These are phyloP conservation scores for Penicillium sp. DNA, from an alignment of 2,329 filamentous ascomycete species.

Conservation along the genomic window DNA sequence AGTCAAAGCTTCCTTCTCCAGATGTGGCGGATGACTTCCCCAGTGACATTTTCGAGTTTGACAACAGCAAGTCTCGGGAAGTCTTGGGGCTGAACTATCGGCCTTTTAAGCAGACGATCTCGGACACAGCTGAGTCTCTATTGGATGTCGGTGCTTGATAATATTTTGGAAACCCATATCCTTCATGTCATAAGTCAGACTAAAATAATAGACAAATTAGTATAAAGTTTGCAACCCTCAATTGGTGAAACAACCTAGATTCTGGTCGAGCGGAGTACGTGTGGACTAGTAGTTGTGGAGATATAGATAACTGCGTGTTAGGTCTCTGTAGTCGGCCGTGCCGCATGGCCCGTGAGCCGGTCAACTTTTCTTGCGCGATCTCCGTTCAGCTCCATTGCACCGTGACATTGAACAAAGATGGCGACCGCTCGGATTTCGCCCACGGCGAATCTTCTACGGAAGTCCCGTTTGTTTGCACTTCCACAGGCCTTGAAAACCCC, in stretches of 20 bases:
- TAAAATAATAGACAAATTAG: neutral
- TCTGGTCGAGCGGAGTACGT: neutral
- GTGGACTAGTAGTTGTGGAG: neutral
- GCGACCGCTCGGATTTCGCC: constrained; percentile 54
- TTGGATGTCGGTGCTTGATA: constrained; percentile 31
- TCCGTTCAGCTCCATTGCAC: constrained; percentile 19
- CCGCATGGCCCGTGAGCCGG: constrained; percentile 23
- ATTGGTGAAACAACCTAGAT: neutral
- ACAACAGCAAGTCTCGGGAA: constrained; percentile 43
- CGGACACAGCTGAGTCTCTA: constrained; percentile 40
- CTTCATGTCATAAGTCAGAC: neutral
- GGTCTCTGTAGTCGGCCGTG: constrained; percentile 27
- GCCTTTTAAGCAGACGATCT: constrained; percentile 38
- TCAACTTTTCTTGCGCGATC: constrained; percentile 36
- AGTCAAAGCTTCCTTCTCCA: constrained; percentile 41
- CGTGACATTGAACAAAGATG: constrained; percentile 37
- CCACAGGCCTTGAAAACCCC: constrained; percentile 72
- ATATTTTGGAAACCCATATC: neutral
- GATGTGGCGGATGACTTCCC: constrained; percentile 33
- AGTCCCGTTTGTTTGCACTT: constrained; percentile 86
- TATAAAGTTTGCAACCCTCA: neutral
- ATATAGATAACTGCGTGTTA: constrained; percentile 17
- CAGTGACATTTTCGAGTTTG: constrained; percentile 31
- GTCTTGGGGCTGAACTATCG: constrained; percentile 44
- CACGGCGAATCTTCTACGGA: constrained; percentile 70